A percentile compares a stretch with the other conserved stretches of the same genome.
phyloP scores from a whole-genome alignment of 1,139 yeast species.

The Insectozyma bohioensis region DNA sequence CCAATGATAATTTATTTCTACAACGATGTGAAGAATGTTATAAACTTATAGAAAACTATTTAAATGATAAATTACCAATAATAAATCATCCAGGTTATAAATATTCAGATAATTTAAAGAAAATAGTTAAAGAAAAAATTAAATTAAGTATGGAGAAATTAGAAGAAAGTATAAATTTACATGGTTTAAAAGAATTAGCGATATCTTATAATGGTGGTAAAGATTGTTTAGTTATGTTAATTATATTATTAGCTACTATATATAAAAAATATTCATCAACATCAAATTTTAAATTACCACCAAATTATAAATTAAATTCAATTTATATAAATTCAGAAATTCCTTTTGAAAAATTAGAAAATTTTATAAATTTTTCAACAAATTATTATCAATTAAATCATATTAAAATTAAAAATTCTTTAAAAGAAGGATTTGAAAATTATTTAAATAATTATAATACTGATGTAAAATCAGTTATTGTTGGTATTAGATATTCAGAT shows the following conservation, averaged over 20 bases:
- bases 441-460: constrained; percentile 50
- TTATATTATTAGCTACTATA: constrained; percentile 61
- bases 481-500: constrained; percentile 80
- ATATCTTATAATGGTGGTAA: constrained; percentile 89
- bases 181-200: constrained; percentile 56
- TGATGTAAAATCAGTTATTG: constrained; percentile 61
- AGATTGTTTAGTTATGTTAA: constrained; percentile 82
- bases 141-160: constrained; percentile 30
- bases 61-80: constrained; percentile 30
- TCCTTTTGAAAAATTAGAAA: constrained; percentile 60
- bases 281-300: constrained; percentile 19
- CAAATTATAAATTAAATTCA: constrained; percentile 46
- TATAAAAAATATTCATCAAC: constrained; percentile 29
- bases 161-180: constrained; percentile 30
- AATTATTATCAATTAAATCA: constrained; percentile 46
- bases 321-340: constrained; percentile 70
- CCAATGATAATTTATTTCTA: constrained; percentile 15
- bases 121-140: constrained; percentile 31
- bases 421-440: constrained; percentile 65
- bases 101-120: constrained; percentile 24
- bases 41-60: constrained; percentile 31
- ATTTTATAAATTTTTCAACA: constrained; percentile 46
- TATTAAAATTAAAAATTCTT: constrained; percentile 42
- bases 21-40: constrained; percentile 34
- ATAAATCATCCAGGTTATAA: constrained; percentile 20